A percentile compares a stretch with the other conserved stretches of the same genome.
Conservation (phyloP, 371 early-diverging fungal genomes). For the Actinomortierella wolfii region DNA sequence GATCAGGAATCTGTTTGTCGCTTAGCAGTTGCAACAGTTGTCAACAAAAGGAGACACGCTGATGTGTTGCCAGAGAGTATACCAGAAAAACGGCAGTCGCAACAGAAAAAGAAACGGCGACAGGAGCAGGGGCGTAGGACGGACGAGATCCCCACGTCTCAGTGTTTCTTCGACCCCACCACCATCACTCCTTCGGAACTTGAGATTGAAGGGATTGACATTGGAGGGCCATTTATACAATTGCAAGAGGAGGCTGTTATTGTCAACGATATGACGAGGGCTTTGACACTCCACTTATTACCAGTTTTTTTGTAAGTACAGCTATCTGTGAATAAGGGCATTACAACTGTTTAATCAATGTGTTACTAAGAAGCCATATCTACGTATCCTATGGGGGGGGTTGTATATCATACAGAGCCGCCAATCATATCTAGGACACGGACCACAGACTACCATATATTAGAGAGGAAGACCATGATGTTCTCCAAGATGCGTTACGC, state of each 20-base stretch:
- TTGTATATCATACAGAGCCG: background rate
- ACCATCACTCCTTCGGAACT: conserved; percentile 9
- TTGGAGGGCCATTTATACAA: conserved; percentile 4
- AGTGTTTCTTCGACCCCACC: conserved; percentile 6
- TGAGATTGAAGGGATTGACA: conserved; percentile 7
- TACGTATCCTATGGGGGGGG: no score
- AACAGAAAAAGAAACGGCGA: background rate
- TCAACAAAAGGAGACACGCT: no score
- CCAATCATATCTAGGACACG: conserved; percentile 8
- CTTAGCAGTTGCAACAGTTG: no score
- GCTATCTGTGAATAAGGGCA: no score
- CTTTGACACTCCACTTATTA: conserved; percentile 1
- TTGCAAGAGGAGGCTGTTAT: conserved; percentile 8
- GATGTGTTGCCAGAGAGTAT: background rate
- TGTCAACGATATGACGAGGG: conserved; percentile 1
- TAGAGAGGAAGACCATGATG: background rate
- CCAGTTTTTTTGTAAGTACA: conserved; percentile 8
- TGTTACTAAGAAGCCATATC: no score
- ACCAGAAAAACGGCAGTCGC: background rate
- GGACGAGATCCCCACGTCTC: no score
- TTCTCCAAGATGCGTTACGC: background rate
- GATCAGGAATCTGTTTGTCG: no score
- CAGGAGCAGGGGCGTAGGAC: no score
- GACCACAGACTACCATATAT: conserved; percentile 1
- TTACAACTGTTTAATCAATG: background rate